Base-by-base conservation (phyloP, 768 basidiomycete species). In the Trametopsis cervina region DNA sequence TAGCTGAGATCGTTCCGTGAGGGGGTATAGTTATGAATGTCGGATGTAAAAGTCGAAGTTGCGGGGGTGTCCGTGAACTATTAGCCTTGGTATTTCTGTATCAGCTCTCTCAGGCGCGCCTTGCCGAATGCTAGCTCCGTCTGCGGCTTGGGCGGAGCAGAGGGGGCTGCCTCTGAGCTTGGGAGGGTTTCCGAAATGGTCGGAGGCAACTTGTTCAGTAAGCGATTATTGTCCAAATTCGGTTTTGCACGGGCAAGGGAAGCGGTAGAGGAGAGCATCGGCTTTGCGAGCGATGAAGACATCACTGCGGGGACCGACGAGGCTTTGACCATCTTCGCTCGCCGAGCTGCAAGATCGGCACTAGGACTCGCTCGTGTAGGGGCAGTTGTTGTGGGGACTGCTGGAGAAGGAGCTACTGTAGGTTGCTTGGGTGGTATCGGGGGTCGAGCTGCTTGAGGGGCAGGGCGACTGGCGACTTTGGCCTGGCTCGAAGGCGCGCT, bases 51-150 rank as follows among this genome's bases (percentile, higher is more conserved):
- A 7, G 29, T 7, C 15, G 29, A 33, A 33, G 7, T 7, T 33
- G 29, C 7, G 15, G 29, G 29, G 29, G 9, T 33, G 7, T 33
- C 29, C 9, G 15, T 33, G 29, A 33, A 33, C 29, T 52, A 42
- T 47, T 58, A 62, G 40, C 70, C 69, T 65, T 90, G 87, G 60
- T 89, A 90, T 58, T 87, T 85, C 76, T 81, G 83, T 61, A 89
- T 89, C 52, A 89, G 68, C 65, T 89, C 86, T 47, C 85, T 69
- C 55, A 89, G 64, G 51, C 82, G 70, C 12, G 86, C 85, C 63
- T 89, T 82, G 12, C 87, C 87, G 66, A 89, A 88, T 9, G 78
- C 83, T 49, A 84, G 62, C 35, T 85, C 82, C 1, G 67, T 67
- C 49, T 56, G 56, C 42, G 50, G 39, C n/a, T 41, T 40, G 17